phyloP scores from a whole-genome alignment of 768 basidiomycete genomes.

The Termitomyces sp. region DNA sequence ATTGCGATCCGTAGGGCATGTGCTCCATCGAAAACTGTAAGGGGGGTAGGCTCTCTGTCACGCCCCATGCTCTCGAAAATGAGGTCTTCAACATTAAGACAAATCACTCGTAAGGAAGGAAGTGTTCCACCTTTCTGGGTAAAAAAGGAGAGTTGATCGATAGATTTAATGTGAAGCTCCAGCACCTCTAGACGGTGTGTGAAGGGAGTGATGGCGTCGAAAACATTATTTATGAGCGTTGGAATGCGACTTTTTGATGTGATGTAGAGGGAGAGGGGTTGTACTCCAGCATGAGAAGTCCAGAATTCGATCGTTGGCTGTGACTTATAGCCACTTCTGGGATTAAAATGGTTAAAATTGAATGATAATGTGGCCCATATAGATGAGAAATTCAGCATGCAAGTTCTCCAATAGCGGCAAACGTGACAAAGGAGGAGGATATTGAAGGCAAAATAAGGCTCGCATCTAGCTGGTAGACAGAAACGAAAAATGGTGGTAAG shows the following conservation, averaged over 20 bases:
- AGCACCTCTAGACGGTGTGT: neutral
- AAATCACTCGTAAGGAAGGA: neutral
- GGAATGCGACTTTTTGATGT: neutral
- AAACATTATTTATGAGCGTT: neutral
- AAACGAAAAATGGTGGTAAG: neutral
- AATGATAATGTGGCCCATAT: neutral
- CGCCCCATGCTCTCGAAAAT: neutral
- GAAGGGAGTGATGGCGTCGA: neutral
- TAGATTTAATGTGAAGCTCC: neutral
- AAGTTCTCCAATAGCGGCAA: neutral
- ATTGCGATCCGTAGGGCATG: neutral
- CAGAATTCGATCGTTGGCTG: neutral
- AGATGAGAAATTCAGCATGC: neutral
- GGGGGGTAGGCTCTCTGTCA: neutral
- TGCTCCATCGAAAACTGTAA: neutral
- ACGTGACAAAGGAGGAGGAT: neutral
- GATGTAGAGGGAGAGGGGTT: neutral
- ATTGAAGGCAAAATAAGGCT: neutral
- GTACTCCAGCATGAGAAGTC: neutral
- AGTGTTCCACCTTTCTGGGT: neutral
- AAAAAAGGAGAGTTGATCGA: neutral
- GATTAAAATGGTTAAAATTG: neutral
- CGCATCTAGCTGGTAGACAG: neutral
- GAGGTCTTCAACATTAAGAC: neutral
- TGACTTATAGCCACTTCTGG: neutral